Percentiles rank a stretch among this genome's conserved stretches.
These are phyloP conservation scores for Paraconiothyrium sp. DNA, from an alignment of 2,329 filamentous ascomycete genomes.

Conservation along the genomic window DNA sequence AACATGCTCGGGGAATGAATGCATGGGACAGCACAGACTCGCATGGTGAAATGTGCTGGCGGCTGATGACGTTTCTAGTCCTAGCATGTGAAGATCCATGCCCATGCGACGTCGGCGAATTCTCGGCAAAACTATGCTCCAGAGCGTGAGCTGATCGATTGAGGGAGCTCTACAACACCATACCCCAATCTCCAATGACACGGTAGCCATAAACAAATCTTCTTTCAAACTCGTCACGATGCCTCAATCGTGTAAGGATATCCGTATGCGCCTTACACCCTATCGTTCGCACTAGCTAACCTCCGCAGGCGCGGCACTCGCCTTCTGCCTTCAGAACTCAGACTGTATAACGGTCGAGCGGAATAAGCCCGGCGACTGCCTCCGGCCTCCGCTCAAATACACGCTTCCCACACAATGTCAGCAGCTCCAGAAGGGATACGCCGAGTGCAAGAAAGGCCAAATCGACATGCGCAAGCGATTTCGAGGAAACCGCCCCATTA, in stretches of 20 bases:
- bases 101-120: constrained; percentile 4
- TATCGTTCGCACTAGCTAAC: not conserved
- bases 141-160: not conserved
- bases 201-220: constrained; percentile 16
- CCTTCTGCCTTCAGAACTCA: constrained; percentile 92
- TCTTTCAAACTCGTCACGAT: constrained; percentile 59
- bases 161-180: not conserved
- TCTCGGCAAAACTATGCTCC: constrained; percentile 4
- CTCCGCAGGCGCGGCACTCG: constrained; percentile 81
- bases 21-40: constrained; percentile 11
- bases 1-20: not conserved
- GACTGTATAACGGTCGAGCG: constrained; percentile 96
- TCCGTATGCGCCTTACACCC: constrained; percentile 69
- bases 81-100: constrained; percentile 19
- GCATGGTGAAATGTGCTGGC: constrained; percentile 18
- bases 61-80: constrained; percentile 7
- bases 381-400: constrained; percentile 81
- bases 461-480: constrained; percentile 99
- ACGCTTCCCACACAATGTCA: constrained; percentile 88
- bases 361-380: constrained; percentile 85
- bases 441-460: constrained; percentile 94
- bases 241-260: constrained; percentile 97
- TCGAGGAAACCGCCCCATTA: constrained; percentile 88
- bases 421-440: constrained; percentile 88
- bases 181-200: constrained; percentile 20